These are phyloP conservation scores for Phlebopus sp. DNA, from an alignment of 1,284 basidiomycete genomes.

Conservation along the genomic window DNA sequence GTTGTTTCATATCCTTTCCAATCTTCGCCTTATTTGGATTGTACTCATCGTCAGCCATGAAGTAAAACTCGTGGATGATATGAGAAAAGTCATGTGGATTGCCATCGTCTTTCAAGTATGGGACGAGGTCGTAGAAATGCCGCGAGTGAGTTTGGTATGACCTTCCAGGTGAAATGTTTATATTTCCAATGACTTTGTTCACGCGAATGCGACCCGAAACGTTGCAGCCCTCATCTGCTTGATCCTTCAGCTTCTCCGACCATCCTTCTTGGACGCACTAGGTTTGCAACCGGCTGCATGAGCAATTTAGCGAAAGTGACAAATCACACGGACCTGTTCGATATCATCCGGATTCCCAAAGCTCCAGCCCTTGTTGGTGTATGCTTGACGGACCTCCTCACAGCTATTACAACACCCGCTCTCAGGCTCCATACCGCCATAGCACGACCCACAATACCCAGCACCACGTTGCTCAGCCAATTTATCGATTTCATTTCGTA, in stretches of 20 bases:
- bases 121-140: conserved; percentile 91
- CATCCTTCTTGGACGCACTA: conserved; percentile 94
- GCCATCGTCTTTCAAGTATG: conserved; percentile 86
- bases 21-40: conserved; percentile 60
- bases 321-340: conserved; percentile 73
- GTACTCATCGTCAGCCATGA: conserved; percentile 82
- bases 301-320: neutral
- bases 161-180: conserved; percentile 85
- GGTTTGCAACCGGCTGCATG: conserved; percentile 8
- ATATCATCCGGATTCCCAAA: conserved; percentile 89
- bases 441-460: conserved; percentile 94
- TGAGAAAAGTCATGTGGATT: conserved; percentile 95
- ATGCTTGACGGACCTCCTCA: conserved; percentile 91
- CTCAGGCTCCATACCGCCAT: conserved; percentile 82
- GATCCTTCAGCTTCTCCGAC: conserved; percentile 91
- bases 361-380: conserved; percentile 92
- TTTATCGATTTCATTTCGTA: conserved; percentile 85
- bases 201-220: conserved; percentile 88
- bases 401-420: conserved; percentile 94
- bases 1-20: conserved; percentile 69
- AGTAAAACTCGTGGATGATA: conserved; percentile 78
- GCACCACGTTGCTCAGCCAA: conserved; percentile 60
- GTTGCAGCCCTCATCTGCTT: conserved; percentile 93
- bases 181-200: conserved; percentile 95
- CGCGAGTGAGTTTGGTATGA: conserved; percentile 89